phyloP scores from a whole-genome alignment of 305 asterid species.

The Solanum aculeatissimum region DNA sequence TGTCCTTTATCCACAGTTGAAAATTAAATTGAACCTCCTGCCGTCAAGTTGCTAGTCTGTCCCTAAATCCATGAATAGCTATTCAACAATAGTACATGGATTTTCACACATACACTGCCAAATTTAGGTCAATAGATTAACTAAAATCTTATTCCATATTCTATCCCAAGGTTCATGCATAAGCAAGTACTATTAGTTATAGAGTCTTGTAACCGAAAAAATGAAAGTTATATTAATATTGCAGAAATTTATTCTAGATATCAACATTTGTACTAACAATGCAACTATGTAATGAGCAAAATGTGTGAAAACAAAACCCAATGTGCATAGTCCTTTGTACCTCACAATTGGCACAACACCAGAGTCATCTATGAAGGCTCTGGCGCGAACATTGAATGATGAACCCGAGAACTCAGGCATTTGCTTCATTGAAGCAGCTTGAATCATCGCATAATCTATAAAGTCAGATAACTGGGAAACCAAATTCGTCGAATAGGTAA shows the following conservation, averaged over 20 bases:
- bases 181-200: not conserved
- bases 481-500: constrained; percentile 61
- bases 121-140: not conserved
- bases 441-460: constrained; percentile 72
- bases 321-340: constrained; percentile 15
- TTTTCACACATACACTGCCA: not conserved
- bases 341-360: constrained; percentile 74
- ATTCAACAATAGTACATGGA: not conserved
- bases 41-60: not conserved
- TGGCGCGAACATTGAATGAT: constrained; percentile 67
- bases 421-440: constrained; percentile 73
- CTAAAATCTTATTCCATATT: not conserved
- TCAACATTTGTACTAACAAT: not conserved
- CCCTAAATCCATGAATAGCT: not conserved
- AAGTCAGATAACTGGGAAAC: constrained; percentile 39
- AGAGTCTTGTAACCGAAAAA: not conserved
- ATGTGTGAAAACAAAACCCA: not conserved
- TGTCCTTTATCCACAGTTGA: not conserved
- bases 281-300: not conserved
- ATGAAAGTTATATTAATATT: not conserved
- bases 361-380: constrained; percentile 39
- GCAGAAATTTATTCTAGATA: not conserved
- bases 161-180: not conserved
- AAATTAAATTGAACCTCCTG: not conserved
- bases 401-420: constrained; percentile 43